These are phyloP conservation scores for Colletotrichum lupini DNA, from an alignment of 2,329 filamentous ascomycete species.

Conservation along the genomic window DNA sequence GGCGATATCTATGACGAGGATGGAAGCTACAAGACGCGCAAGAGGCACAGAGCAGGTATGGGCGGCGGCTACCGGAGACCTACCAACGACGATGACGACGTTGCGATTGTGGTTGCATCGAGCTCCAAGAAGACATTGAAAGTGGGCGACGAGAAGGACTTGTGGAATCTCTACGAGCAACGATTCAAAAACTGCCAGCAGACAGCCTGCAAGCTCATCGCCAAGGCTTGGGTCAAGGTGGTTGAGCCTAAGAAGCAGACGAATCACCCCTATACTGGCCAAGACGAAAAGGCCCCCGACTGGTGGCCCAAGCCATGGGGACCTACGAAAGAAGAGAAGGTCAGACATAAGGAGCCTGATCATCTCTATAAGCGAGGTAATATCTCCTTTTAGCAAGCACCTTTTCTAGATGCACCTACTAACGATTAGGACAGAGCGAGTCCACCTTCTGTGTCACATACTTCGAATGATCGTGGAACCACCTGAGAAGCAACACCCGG, in stretches of 20 bases:
- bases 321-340: constrained; percentile 60
- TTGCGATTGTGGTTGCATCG: constrained; percentile 49
- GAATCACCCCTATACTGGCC: constrained; percentile 77
- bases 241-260: constrained; percentile 84
- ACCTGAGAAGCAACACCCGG: constrained; percentile 58
- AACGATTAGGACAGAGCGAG: constrained; percentile 60
- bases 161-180: constrained; percentile 70
- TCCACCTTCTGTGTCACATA: constrained; percentile 69
- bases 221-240: constrained; percentile 80
- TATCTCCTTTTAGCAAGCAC: constrained; percentile 34
- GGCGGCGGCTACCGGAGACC: constrained; percentile 46
- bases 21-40: constrained; percentile 46
- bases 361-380: constrained; percentile 76
- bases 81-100: constrained; percentile 55
- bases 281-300: constrained; percentile 69
- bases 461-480: constrained; percentile 67
- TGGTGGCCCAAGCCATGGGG: constrained; percentile 75
- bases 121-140: constrained; percentile 57
- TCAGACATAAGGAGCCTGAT: constrained; percentile 79
- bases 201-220: constrained; percentile 76
- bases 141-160: constrained; percentile 63
- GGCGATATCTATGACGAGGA: constrained; percentile 43
- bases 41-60: constrained; percentile 45
- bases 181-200: constrained; percentile 77
- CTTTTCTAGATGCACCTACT: constrained; percentile 9